Conservation (phyloP, 257 asterid genomes). For the Plantago elongata region DNA sequence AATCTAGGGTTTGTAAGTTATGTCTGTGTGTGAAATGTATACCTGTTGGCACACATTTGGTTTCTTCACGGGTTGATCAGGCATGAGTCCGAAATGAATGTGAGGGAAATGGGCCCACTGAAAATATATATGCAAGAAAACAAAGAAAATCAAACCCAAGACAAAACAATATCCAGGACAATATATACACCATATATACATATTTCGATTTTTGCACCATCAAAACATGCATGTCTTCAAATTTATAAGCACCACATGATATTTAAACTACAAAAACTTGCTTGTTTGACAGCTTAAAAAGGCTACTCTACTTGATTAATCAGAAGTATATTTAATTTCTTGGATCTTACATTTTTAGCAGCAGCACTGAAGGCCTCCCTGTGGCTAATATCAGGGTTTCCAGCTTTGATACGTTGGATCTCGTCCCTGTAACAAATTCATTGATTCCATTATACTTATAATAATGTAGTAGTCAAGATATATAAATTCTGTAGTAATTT, state of each 20-base stretch:
- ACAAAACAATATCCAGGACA: neutral
- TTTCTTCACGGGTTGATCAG: constrained; percentile 99
- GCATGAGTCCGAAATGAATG: constrained; percentile 98
- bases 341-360: constrained; percentile 95
- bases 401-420: constrained; percentile 99
- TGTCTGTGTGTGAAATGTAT: neutral
- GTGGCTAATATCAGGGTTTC: constrained; percentile 99
- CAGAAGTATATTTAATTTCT: constrained; percentile 9
- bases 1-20: constrained; percentile 35
- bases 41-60: constrained; percentile 93
- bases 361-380: constrained; percentile 99
- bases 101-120: constrained; percentile 99
- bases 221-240: neutral
- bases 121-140: constrained; percentile 18
- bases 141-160: constrained; percentile 9
- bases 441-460: too few relatives aligned
- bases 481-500: too few relatives aligned
- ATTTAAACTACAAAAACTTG: neutral
- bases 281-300: neutral
- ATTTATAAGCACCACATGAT: neutral
- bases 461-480: too few relatives aligned
- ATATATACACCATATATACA: too few relatives aligned
- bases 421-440: constrained; percentile 61
- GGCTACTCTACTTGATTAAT: neutral
- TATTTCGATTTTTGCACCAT: too few relatives aligned